Base-by-base conservation (phyloP, 805 yeast species). In the Saturnispora serradocipensis region DNA sequence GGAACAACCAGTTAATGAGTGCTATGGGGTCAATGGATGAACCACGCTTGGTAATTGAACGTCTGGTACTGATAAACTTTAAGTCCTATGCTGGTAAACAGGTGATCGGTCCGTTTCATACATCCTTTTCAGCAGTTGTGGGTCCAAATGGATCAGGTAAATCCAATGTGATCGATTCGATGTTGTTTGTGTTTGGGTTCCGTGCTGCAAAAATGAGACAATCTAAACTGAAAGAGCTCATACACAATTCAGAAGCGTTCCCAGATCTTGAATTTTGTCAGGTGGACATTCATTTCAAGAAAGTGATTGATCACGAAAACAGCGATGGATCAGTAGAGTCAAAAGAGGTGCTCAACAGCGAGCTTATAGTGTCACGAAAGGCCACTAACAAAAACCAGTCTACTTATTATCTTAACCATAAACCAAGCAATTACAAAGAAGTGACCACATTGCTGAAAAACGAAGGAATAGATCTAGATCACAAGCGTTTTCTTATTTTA, bases 81-180 rank as follows among this genome's bases (percentile, higher is more conserved):
- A 93, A 93, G 64, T 89, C 97, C 0, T 93, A 93, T 64, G 98
- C 97, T 1, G 99, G 99, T 0, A 71, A 76, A 16, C 98, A 93
- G 68, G 79, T 80, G 6, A 86, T 93, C 48, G 99, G 99, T 0
- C 99, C 99, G 0, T 93, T 93, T 67, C 86, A 93, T 60, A 70
- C 90, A 36, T 88, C 95, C 5, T 95, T 93, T 62, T 87, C 96
- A 10, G 98, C 99, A 0, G 95, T 93, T 10, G 97, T 93, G 13
- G 99, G 99, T 0, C 99, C 99, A 5, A 93, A 93, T 66, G 99
- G 99, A 34, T 86, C 97, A 0, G 99, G 99, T 7, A 93, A 93
- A 69, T 86, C 96, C 42, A 93, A 93, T 63, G 86, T 93, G 81
- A 90, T 93, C 86, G 99, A 93, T 65, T 97, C 99, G 35, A 85